Percentiles rank a stretch among this genome's conserved stretches.
Conservation (phyloP, 805 yeast genomes). For the Clavispora asparagi region DNA sequence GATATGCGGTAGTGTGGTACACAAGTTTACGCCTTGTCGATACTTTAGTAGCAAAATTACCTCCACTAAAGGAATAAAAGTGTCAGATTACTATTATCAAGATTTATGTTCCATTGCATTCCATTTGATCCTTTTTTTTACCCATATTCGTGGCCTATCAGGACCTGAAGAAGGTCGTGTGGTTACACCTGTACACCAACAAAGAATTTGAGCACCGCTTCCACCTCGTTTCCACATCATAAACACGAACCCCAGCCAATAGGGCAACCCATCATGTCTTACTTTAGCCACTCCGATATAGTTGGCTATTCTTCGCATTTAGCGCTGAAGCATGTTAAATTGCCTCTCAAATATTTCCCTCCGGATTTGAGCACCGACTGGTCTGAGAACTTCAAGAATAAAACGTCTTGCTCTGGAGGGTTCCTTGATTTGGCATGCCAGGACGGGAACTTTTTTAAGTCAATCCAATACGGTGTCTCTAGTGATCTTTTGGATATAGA, state of each 20-base stretch:
- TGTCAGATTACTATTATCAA: too few species aligned
- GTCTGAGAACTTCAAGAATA: conserved; percentile 8
- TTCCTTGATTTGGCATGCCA: conserved; percentile 12
- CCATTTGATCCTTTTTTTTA: too few species aligned
- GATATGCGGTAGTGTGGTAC: not conserved
- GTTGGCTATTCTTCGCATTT: conserved; percentile 14
- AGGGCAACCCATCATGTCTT: conserved; percentile 5
- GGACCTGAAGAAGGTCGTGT: not conserved
- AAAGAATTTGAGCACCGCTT: not conserved
- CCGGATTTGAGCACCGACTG: not conserved
- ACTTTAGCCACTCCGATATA: conserved; percentile 9
- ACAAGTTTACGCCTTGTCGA: not conserved
- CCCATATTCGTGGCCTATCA: too few species aligned
- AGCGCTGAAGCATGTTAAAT: conserved; percentile 9
- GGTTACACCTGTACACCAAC: not conserved
- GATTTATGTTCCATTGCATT: too few species aligned
- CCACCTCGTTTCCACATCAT: not conserved
- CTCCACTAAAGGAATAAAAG: too few species aligned
- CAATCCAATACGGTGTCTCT: conserved; percentile 21
- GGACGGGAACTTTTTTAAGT: conserved; percentile 10
- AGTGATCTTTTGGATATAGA: conserved; percentile 26
- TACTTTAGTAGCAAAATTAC: too few species aligned
- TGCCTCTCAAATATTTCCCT: conserved; percentile 13
- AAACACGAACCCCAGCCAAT: not conserved
- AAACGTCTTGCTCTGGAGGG: conserved; percentile 9